Evolutionary conservation across 176 grass and related monocot genomes (phyloP).

Genomic region (Ensete glaucum): DNA sequence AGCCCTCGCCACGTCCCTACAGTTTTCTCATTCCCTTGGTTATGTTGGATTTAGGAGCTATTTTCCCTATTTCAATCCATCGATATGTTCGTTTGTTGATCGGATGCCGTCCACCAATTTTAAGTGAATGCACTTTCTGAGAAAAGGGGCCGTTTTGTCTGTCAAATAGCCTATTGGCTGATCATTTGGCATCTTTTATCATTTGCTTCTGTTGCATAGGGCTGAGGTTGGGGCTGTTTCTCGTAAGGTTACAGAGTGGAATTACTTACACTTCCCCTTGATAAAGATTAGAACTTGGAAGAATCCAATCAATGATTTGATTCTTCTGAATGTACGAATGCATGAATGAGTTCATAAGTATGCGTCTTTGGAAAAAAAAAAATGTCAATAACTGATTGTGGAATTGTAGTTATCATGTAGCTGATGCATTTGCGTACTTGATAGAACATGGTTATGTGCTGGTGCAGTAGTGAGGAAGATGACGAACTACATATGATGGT

Average conservation of each 20-base stretch:
- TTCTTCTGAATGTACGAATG: background rate
- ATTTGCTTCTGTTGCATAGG: background rate
- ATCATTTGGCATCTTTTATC: background rate
- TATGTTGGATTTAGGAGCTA: background rate
- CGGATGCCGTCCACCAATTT: background rate
- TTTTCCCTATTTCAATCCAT: background rate
- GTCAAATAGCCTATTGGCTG: background rate
- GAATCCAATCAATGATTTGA: background rate
- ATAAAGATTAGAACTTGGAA: background rate
- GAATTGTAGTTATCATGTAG: background rate
- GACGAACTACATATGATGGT: too few relatives aligned
- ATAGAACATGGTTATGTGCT: too few relatives aligned
- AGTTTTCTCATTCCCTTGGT: background rate
- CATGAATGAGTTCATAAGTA: background rate
- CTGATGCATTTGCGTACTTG: too few relatives aligned
- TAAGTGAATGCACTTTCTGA: background rate
- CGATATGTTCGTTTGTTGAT: background rate
- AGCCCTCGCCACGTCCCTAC: background rate
- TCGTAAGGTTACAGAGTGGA: background rate
- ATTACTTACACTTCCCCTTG: background rate
- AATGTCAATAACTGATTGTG: background rate
- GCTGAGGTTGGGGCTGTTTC: background rate
- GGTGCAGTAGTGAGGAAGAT: too few relatives aligned
- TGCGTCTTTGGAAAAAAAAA: background rate
- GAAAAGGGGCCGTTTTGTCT: background rate